phyloP scores from a whole-genome alignment of 805 yeast species.

The Yamadazyma insecticola region DNA sequence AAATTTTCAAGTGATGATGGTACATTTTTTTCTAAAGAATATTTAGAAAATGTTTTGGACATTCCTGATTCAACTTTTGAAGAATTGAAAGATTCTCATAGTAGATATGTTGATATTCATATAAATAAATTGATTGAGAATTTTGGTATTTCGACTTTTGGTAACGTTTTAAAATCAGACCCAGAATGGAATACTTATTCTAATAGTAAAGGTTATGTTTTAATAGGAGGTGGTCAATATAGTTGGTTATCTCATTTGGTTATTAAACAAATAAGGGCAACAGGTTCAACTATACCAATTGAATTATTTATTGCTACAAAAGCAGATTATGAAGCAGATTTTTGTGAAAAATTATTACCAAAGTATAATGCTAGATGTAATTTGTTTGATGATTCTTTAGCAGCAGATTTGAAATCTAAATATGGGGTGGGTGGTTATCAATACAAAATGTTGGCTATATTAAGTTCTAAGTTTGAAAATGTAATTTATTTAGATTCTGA shows the following conservation, averaged over 20 bases:
- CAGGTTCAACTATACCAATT: conserved; percentile 45
- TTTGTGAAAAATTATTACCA: conserved; percentile 44
- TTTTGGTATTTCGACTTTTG: conserved; percentile 28
- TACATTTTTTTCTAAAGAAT: conserved; percentile 42
- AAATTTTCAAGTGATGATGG: conserved; percentile 35
- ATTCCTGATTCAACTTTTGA: conserved; percentile 29
- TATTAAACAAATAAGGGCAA: conserved; percentile 40
- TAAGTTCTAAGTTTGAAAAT: conserved; percentile 54
- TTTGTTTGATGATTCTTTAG: conserved; percentile 29
- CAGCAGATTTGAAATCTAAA: conserved; percentile 10
- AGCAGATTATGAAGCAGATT: conserved; percentile 41
- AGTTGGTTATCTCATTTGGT: conserved; percentile 48
- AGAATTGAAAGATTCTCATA: conserved; percentile 35
- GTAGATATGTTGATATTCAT: conserved; percentile 25
- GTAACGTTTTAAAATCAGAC: conserved; percentile 24
- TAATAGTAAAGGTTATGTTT: conserved; percentile 36
- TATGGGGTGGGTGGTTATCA: conserved; percentile 42
- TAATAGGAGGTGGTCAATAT: conserved; percentile 51
- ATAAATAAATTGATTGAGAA: conserved; percentile 24
- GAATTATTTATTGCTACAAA: conserved; percentile 45
- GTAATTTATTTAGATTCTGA: conserved; percentile 50
- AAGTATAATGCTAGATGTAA: conserved; percentile 43
- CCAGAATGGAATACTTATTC: conserved; percentile 37
- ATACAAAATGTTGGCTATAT: conserved; percentile 51
- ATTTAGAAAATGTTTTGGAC: conserved; percentile 40